Percentiles rank a stretch among this genome's conserved stretches.
These are phyloP conservation scores for Teratosphaeria gauchensis DNA, from an alignment of 2,329 filamentous ascomycete genomes.

Conservation along the genomic window DNA sequence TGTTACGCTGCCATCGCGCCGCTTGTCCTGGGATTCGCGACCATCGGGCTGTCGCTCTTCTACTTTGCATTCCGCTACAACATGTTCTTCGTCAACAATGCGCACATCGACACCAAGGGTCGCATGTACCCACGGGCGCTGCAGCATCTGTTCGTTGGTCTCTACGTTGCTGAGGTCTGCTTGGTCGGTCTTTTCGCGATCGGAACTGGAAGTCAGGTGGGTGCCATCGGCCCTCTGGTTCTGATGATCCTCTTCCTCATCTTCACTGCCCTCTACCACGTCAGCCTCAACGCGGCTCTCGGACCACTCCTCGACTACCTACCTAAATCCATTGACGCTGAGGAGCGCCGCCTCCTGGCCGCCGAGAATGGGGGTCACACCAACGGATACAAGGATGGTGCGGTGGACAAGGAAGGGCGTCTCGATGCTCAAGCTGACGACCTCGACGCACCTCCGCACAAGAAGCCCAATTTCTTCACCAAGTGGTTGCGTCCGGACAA, in stretches of 20 bases:
- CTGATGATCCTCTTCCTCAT: slow-evolving; percentile 68
- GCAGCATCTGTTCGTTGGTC: slow-evolving; percentile 72
- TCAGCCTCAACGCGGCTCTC: slow-evolving; percentile 63
- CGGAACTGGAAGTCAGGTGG: slow-evolving; percentile 41
- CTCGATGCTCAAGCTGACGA: slow-evolving; percentile 8
- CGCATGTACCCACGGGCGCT: slow-evolving; percentile 79
- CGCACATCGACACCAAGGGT: slow-evolving; percentile 75
- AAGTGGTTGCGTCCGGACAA: slow-evolving; percentile 71
- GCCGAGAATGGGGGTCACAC: slow-evolving; percentile 22
- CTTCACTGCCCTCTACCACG: slow-evolving; percentile 66
- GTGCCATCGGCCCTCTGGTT: slow-evolving; percentile 54
- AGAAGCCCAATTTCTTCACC: slow-evolving; percentile 49
- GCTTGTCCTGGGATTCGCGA: slow-evolving; percentile 71
- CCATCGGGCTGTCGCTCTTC: slow-evolving; percentile 67
- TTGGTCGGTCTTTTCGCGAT: slow-evolving; percentile 77
- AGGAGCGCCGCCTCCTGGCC: slow-evolving; percentile 27
- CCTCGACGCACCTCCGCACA: slow-evolving; percentile 24
- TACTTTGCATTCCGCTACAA: slow-evolving; percentile 89
- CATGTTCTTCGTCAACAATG: slow-evolving; percentile 75
- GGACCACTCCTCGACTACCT: slow-evolving; percentile 68
- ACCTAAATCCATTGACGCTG: slow-evolving; percentile 40
- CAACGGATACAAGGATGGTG: slow-evolving; percentile 18
- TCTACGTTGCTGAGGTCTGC: slow-evolving; percentile 70
- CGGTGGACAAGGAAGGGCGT: slow-evolving; percentile 13
- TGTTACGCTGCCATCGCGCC: slow-evolving; percentile 82